Base-by-base conservation (phyloP, 345 rosid species). In the Diplotaxis tenuifolia region DNA sequence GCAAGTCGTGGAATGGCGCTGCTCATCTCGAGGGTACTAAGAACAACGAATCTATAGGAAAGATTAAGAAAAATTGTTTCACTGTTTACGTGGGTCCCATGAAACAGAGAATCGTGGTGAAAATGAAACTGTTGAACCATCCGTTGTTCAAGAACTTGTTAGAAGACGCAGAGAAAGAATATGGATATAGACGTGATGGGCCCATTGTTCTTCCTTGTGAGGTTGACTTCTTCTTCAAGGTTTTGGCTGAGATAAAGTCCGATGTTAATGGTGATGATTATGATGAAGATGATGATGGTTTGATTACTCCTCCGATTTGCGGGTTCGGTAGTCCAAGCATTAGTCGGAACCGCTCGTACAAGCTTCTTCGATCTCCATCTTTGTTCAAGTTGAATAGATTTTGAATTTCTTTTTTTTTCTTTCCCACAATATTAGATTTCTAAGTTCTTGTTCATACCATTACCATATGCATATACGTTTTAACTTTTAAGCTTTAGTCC, bases 191-290 rank as follows among this genome's bases (percentile, higher is more conserved):
- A 25, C 54, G 70, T 18, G 84, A 87, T 20, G 96, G 96, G 23
- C 98, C 98, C 1, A 76, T 92, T 18, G 58, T 71, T 71, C 88
- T 92, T 56, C 96, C 96, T 5, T 92, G 98, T 7, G 85, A 88
- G 38, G 93, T 88, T 31, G 88, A 86, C 72, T 69, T 81, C 75
- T 90, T 90, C 75, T 78, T 67, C 36, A 83, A 82, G 72, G 86
- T 84, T 38, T 59, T 92, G 53, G 89, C 86, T 0, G 86, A 82
- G 65, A 87, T 92, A 76, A 85, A 85, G 12, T 36, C 58, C 6
- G 50, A 45, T 45, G 50, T 45, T 56, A 15, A 54, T 1, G 62
- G 68, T 59, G 47, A 9, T 28, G 20, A 21, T 70, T 61, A 29
- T 34, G 25, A 65, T 40, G 47, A 49, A 15, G 27, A 54, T 9